Evolutionary conservation across 139 green algal genomes (phyloP), one percentile per base, ranked within the genome.

Genomic region (Tetratostichococcus sp.): DNA sequence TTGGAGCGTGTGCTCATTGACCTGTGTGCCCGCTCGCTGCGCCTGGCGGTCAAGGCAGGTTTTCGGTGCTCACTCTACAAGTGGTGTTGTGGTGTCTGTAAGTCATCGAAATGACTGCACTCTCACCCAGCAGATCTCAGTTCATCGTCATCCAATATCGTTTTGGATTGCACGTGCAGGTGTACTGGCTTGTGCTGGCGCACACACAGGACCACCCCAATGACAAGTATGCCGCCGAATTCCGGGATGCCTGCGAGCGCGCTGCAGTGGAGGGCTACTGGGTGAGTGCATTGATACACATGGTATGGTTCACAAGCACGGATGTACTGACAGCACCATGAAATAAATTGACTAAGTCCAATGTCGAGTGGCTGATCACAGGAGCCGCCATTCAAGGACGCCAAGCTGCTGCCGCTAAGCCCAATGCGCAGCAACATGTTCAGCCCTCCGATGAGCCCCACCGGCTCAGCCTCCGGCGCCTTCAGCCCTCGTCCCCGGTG

Each of bases 111-210:
- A n/a, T n/a, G n/a, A n/a, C n/a, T n/a, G n/a, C n/a, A n/a, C n/a
- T n/a, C n/a, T n/a, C n/a, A n/a, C n/a, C n/a, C n/a, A n/a, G n/a
- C n/a, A n/a, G n/a, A n/a, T n/a, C n/a, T n/a, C n/a, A n/a, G n/a
- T n/a, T n/a, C n/a, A n/a, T n/a, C n/a, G n/a, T n/a, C n/a, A n/a
- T n/a, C n/a, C n/a, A n/a, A n/a, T n/a, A n/a, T n/a, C n/a, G n/a
- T n/a, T n/a, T n/a, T n/a, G n/a, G n/a, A n/a, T n/a, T n/a, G n/a
- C n/a, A 72, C 68, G 39, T 11, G 77, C 85, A 96, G 89, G 79
- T 91, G 17, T 92, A 97, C 69, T 98, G 94, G 94, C 83, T 98
- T 43, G 78, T 98, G 75, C 79, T 93, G 70, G 92, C 94, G 30
- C 89, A 97, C 57, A 83, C 82, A 11, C 94, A 98, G 73, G 94